Percentiles rank a stretch among this genome's conserved stretches.
Conservation (phyloP, 129 eudicot genomes). For the Erigeron canadensis region DNA sequence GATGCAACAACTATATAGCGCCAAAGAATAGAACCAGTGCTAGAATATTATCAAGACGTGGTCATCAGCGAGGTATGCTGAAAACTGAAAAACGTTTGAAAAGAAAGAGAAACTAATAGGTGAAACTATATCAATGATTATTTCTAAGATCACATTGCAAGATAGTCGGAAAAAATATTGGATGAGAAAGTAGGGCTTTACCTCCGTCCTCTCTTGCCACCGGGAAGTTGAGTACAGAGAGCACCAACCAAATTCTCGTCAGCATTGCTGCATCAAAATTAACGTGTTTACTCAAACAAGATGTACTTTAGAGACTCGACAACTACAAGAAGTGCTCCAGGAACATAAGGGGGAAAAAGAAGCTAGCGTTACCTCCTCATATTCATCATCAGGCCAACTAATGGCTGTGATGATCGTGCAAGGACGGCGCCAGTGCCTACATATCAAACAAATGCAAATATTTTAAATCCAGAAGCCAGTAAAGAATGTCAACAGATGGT, state of each 20-base stretch:
- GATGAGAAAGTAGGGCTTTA: conserved; percentile 18
- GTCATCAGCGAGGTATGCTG: not conserved
- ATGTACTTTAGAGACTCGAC: conserved; percentile 11
- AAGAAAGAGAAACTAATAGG: not conserved
- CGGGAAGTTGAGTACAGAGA: conserved; percentile 62
- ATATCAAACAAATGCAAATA: conserved; percentile 20
- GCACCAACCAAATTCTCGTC: conserved; percentile 98
- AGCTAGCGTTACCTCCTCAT: conserved; percentile 78
- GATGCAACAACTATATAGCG: not conserved
- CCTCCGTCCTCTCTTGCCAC: conserved; percentile 61
- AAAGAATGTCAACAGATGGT: conserved; percentile 14
- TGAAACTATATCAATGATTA: conserved; percentile 8
- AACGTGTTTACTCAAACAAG: not conserved
- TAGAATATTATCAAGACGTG: conserved; percentile 9
- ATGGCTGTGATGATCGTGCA: conserved; percentile 96
- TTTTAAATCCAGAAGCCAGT: conserved; percentile 10
- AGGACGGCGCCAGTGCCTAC: conserved; percentile 90
- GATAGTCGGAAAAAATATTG: conserved; percentile 6
- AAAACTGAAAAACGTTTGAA: not conserved
- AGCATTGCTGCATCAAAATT: conserved; percentile 64
- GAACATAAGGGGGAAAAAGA: not conserved
- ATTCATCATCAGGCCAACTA: conserved; percentile 99
- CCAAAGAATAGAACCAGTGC: not conserved
- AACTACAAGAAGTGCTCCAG: conserved; percentile 14
- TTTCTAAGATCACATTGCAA: not conserved